A percentile compares a stretch with the other conserved stretches of the same genome.
Conservation (phyloP, 768 basidiomycete genomes). For the Phylloporus sp. region DNA sequence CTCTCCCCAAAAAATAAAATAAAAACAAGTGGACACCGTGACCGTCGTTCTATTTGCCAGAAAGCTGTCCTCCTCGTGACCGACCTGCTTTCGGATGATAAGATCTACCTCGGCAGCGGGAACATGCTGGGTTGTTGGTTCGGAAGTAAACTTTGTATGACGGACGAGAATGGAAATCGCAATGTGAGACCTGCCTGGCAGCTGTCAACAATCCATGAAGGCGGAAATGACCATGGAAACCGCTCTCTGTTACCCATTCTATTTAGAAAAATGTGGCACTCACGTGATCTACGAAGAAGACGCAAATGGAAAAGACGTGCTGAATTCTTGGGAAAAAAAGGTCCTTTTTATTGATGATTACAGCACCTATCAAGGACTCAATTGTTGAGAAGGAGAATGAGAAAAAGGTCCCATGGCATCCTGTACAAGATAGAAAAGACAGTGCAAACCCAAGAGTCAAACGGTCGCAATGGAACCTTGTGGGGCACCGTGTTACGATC, state of each 20-base stretch:
- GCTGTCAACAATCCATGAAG: constrained; percentile 11
- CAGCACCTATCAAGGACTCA: constrained; percentile 10
- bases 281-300: constrained; percentile 59
- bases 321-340: constrained; percentile 13
- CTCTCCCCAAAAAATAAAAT: constrained; percentile 2
- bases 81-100: constrained; percentile 51
- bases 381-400: too few relatives aligned
- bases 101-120: constrained; percentile 53
- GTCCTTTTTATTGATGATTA: constrained; percentile 1
- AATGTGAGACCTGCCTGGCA: constrained; percentile 11
- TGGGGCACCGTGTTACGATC: constrained; percentile 42
- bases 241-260: not conserved
- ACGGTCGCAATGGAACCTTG: constrained; percentile 60
- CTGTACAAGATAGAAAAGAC: constrained; percentile 41
- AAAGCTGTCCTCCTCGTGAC: constrained; percentile 56
- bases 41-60: constrained; percentile 39
- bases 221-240: constrained; percentile 27
- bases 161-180: constrained; percentile 14
- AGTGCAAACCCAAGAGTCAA: constrained; percentile 58
- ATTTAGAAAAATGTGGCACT: constrained; percentile 22
- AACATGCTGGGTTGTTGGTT: constrained; percentile 14
- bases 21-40: constrained; percentile 3
- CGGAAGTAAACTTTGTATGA: constrained; percentile 24
- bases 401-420: too few relatives aligned
- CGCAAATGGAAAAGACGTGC: constrained; percentile 36